Base-by-base conservation (phyloP, 2,329 filamentous ascomycete genomes). In the Fusarium annulatum region DNA sequence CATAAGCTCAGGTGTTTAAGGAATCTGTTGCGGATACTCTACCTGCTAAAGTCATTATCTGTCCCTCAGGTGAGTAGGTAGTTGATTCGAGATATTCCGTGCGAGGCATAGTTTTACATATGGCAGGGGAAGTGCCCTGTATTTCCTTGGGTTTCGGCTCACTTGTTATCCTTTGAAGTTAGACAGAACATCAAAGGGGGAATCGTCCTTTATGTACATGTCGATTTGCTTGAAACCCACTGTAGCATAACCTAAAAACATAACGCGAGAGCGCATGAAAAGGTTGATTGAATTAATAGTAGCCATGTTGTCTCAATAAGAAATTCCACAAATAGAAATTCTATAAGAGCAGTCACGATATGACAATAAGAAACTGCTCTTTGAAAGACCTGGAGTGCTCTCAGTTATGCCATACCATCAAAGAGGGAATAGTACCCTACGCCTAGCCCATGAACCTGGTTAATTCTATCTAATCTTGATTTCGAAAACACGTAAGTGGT, bases 221-320 rank as follows among this genome's bases (percentile, higher is more conserved):
- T 15, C n/a, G 41, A 15, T 21, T 23, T 15, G 19, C 42, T 30
- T 42, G 16, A 41, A 52, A 42, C 18, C 39, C 28, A 23, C 51
- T 21, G 16, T 33, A 23, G 49, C 71, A 75, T 78, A 78, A 78
- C 74, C 61, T 34, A 26, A 41, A 74, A 76, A 49, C 74, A 78
- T 77, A 77, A 78, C 67, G 67, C 48, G n/a, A 42, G 7, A 45
- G 33, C 18, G 15, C 39, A 38, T 21, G 19, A 26, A 28, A 61
- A 39, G 5, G 21, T 16, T 11, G 26, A 48, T 36, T 30, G 19
- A 16, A 28, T 36, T 21, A 15, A 21, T 9, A 9, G 15, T 11
- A 30, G 33, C 26, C 14, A 34, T n/a, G 23, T 21, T 21, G 16
- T 39, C 34, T 41, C 9, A 26, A 5, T 8, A 41, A 18, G 6